These are phyloP conservation scores for Globisporangium sylvaticum DNA, from an alignment of 352 stramenopile species.

Conservation along the genomic window DNA sequence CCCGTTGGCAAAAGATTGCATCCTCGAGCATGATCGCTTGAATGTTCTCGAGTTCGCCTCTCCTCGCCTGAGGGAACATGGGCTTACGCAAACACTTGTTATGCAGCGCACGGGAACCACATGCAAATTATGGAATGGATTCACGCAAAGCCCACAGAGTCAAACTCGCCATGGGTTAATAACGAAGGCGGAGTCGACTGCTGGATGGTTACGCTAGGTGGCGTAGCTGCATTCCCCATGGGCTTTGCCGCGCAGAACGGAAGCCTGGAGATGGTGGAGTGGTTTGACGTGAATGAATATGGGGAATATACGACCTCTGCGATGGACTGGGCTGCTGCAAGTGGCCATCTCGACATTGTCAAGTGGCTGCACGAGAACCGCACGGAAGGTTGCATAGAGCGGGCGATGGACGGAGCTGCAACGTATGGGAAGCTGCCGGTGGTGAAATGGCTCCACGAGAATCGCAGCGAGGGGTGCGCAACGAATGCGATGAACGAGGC, in stretches of 20 bases:
- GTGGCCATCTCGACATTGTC: background rate
- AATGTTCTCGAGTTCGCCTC: background rate
- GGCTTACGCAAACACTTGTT: background rate
- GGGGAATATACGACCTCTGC: background rate
- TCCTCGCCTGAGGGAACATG: background rate
- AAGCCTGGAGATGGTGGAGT: background rate
- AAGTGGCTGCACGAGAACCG: slow-evolving; percentile 1
- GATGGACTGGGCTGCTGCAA: background rate
- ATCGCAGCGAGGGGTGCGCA: background rate
- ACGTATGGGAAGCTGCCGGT: too few relatives aligned
- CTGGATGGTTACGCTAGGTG: background rate
- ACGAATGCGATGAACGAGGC: background rate
- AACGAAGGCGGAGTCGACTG: background rate
- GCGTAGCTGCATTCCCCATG: background rate
- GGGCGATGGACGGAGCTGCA: background rate
- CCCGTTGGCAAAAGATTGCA: background rate
- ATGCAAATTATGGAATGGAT: background rate
- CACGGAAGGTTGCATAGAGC: background rate
- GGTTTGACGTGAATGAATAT: background rate
- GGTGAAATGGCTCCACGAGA: too few relatives aligned
- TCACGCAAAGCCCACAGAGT: background rate
- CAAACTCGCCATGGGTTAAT: background rate
- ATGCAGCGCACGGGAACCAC: background rate
- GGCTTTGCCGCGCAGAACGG: background rate
- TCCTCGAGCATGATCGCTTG: background rate